Percentiles rank a stretch among this genome's conserved stretches.
Evolutionary conservation across 768 basidiomycete species (phyloP).

Genomic region (Lentinula aciculospora): DNA sequence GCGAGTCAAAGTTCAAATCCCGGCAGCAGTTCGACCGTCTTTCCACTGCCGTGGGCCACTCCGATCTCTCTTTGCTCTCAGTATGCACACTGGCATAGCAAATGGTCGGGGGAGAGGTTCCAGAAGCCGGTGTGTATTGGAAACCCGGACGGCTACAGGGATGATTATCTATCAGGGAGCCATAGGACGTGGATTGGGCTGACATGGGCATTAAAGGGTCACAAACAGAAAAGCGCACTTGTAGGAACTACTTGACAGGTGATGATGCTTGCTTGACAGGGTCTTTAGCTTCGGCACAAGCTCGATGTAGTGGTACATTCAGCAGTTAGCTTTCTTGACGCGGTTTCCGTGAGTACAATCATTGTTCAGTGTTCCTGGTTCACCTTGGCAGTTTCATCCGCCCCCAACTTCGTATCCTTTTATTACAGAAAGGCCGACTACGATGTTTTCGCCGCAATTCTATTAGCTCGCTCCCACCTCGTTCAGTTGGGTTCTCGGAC

Average conservation of each 20-base stretch:
- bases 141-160: constrained; percentile 5
- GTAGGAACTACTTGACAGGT: not conserved
- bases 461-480: not conserved
- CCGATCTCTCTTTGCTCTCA: not conserved
- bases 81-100: not conserved
- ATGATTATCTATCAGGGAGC: not conserved
- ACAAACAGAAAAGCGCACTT: constrained; percentile 3
- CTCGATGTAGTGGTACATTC: constrained; percentile 1
- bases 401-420: constrained; percentile 6
- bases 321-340: not conserved
- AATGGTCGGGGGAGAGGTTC: constrained; percentile 4
- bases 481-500: not conserved
- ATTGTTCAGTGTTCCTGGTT: not conserved
- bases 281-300: not conserved
- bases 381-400: not conserved
- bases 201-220: constrained; percentile 2
- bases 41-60: constrained; percentile 6
- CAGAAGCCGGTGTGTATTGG: constrained; percentile 2
- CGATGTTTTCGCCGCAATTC: constrained; percentile 1
- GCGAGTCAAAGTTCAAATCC: constrained; percentile 1
- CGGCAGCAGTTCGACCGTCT: constrained; percentile 5
- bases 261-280: not conserved
- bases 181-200: constrained; percentile 1
- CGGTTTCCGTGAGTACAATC: not conserved
- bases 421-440: constrained; percentile 5